phyloP scores from a whole-genome alignment of 139 green algal genomes.

The Marvania coccoides region DNA sequence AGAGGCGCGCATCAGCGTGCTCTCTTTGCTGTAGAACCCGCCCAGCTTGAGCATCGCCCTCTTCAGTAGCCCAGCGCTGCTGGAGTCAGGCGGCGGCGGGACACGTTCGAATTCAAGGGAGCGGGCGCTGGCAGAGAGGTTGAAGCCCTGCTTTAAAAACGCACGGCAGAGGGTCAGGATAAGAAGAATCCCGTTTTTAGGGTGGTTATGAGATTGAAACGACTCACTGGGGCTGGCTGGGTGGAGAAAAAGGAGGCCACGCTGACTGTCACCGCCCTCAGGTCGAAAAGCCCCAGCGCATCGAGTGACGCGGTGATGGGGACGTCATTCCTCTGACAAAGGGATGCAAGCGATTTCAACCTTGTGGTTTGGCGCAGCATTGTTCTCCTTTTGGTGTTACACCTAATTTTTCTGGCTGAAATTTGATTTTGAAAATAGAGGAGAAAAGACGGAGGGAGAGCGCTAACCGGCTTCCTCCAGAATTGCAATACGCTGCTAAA shows the following conservation, averaged over 20 bases:
- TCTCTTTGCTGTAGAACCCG: slow-evolving; percentile 42
- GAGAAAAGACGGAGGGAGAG: background rate
- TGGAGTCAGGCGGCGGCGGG: background rate
- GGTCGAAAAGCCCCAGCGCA: background rate
- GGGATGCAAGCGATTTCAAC: background rate
- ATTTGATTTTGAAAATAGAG: background rate
- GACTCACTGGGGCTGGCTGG: background rate
- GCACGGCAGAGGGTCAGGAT: background rate
- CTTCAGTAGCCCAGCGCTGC: background rate
- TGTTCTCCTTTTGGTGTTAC: background rate
- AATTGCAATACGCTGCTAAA: background rate
- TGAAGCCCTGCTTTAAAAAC: background rate
- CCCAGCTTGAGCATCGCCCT: slow-evolving; percentile 22
- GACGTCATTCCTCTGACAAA: background rate
- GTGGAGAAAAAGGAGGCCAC: background rate
- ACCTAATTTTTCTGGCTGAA: background rate
- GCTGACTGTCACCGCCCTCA: background rate
- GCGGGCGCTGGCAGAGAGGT: background rate
- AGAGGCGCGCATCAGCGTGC: slow-evolving; percentile 14
- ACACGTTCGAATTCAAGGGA: slow-evolving; percentile 20
- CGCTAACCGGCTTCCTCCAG: background rate
- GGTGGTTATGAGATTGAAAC: background rate
- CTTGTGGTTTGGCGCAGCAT: background rate
- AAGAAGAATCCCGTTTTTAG: background rate
- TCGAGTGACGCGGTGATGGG: background rate